Evolutionary conservation across 1,139 yeast species (phyloP).

Genomic region (Zygosaccharomyces sapae): DNA sequence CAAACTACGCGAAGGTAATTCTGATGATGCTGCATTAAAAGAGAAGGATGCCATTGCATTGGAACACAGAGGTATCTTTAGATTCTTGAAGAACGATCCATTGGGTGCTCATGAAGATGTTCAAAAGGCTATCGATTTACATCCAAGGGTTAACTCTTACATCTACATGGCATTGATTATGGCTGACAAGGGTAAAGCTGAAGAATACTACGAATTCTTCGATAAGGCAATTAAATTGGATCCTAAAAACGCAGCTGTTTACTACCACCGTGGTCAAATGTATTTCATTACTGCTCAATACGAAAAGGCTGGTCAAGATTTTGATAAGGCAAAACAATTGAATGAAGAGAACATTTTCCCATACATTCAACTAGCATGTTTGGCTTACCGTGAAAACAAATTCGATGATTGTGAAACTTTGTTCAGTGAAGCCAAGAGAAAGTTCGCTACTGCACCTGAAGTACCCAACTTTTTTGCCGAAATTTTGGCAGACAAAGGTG

Average conservation of each 20-base stretch:
- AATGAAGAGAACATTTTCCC: conserved; percentile 79
- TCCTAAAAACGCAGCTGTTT: conserved; percentile 73
- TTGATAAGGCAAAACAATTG: conserved; percentile 67
- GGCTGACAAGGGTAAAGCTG: conserved; percentile 77
- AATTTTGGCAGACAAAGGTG: conserved; percentile 78
- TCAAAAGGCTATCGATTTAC: conserved; percentile 57
- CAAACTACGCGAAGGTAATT: conserved; percentile 35
- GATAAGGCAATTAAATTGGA: conserved; percentile 66
- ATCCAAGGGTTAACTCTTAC: conserved; percentile 79
- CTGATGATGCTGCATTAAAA: conserved; percentile 37
- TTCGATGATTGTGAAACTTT: conserved; percentile 56
- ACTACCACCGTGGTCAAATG: conserved; percentile 93
- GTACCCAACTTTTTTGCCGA: conserved; percentile 96
- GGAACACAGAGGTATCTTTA: conserved; percentile 79
- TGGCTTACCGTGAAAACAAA: conserved; percentile 78
- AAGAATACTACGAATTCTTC: conserved; percentile 51
- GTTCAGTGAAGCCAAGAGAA: conserved; percentile 68
- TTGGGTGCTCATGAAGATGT: conserved; percentile 57
- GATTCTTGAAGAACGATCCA: conserved; percentile 75
- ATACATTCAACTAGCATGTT: conserved; percentile 88
- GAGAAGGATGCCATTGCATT: conserved; percentile 64
- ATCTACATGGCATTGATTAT: conserved; percentile 78
- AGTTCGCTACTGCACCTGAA: conserved; percentile 84
- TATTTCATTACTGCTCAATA: conserved; percentile 76
- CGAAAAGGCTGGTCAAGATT: conserved; percentile 67